A percentile compares a stretch with the other conserved stretches of the same genome.
Conservation (phyloP, 2,329 filamentous ascomycete species). For the Fusarium abutilonis region DNA sequence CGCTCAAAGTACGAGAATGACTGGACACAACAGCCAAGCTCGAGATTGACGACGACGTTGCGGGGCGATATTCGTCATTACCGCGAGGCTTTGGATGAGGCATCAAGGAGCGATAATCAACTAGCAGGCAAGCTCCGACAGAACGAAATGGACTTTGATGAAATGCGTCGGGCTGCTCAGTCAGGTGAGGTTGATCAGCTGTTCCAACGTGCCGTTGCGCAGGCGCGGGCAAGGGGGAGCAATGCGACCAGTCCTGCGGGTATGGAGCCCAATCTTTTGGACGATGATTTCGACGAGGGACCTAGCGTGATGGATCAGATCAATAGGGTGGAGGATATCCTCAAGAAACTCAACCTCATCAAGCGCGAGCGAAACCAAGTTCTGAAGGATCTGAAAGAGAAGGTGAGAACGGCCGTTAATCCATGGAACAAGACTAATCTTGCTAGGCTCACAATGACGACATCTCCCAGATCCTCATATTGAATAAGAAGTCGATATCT, state of each 20-base stretch:
- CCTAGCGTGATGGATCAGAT: conserved; percentile 91
- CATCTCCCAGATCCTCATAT: conserved; percentile 94
- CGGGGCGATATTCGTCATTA: conserved; percentile 89
- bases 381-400: conserved; percentile 96
- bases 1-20: conserved; percentile 94
- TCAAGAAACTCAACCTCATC: conserved; percentile 90
- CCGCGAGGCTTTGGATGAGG: conserved; percentile 88
- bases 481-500: conserved; percentile 96
- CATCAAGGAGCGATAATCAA: conserved; percentile 84
- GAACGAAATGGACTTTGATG: conserved; percentile 88
- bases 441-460: conserved; percentile 90
- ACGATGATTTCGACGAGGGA: conserved; percentile 87
- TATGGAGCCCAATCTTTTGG: conserved; percentile 81
- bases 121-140: conserved; percentile 85
- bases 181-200: conserved; percentile 86
- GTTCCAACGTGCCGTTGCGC: conserved; percentile 87
- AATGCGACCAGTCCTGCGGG: conserved; percentile 68
- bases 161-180: conserved; percentile 91
- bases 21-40: conserved; percentile 97
- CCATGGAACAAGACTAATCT: conserved; percentile 34
- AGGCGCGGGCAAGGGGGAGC: conserved; percentile 73
- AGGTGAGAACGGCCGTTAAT: conserved; percentile 66
- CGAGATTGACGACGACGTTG: conserved; percentile 85
- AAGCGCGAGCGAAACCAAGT: conserved; percentile 93
- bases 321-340: conserved; percentile 83